A percentile compares a stretch with the other conserved stretches of the same genome.
These are phyloP conservation scores for Kwoniella dendrophila DNA, from an alignment of 768 basidiomycete species.

Conservation along the genomic window DNA sequence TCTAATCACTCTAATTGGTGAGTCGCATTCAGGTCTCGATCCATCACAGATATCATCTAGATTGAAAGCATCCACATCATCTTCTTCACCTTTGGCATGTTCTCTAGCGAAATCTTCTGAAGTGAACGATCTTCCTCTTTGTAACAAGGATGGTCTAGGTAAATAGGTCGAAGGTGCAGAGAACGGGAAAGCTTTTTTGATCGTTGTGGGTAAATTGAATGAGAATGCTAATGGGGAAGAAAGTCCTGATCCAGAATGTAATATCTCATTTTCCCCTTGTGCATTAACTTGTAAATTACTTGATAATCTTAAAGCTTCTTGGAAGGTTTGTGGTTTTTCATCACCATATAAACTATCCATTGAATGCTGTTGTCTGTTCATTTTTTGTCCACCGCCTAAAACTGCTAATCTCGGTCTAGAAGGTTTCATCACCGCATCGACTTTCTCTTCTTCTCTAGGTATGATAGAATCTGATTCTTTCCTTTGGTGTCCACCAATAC, in stretches of 20 bases:
- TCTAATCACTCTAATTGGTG: background rate
- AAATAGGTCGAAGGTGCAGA: constrained; percentile 16
- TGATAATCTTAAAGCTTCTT: constrained; percentile 35
- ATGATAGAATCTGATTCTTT: constrained; percentile 35
- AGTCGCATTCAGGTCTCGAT: background rate
- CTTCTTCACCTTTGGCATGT: constrained; percentile 3
- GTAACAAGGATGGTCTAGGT: constrained; percentile 40
- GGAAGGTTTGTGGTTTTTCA: constrained; percentile 24
- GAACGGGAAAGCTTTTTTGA: constrained; percentile 23
- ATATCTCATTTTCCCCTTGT: constrained; percentile 12
- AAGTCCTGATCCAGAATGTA: constrained; percentile 27
- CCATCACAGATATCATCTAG: constrained; percentile 18
- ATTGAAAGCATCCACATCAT: constrained; percentile 16
- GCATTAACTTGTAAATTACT: constrained; percentile 32
- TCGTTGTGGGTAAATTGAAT: constrained; percentile 25
- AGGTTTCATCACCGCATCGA: constrained; percentile 14
- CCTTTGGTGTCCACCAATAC: constrained; percentile 40
- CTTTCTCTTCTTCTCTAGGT: constrained; percentile 9
- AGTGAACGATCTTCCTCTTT: constrained; percentile 51
- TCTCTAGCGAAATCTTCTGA: constrained; percentile 46
- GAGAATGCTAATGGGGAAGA: constrained; percentile 38
- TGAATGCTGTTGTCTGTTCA: constrained; percentile 37
- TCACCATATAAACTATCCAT: constrained; percentile 32
- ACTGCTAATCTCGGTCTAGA: constrained; percentile 26
- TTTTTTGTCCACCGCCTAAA: constrained; percentile 25